A percentile compares a stretch with the other conserved stretches of the same genome.
Conservation (phyloP, 1,284 basidiomycete species). For the Heterobasidion irregulare region DNA sequence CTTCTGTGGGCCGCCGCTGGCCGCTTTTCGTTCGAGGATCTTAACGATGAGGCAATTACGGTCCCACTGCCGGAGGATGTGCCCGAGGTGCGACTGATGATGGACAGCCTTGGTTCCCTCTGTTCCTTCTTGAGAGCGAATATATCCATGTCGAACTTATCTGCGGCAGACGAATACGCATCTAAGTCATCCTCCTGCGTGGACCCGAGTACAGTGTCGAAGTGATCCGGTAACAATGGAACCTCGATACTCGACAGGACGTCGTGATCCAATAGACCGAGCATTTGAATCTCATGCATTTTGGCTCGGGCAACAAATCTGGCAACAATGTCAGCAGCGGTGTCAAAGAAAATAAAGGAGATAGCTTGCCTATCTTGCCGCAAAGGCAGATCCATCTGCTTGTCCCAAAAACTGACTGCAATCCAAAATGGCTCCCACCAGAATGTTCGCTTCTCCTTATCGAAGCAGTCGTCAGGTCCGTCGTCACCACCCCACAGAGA, state of each 20-base stretch:
- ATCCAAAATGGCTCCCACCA: constrained; percentile 90
- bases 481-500: constrained; percentile 78
- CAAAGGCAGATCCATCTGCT: constrained; percentile 81
- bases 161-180: constrained; percentile 35
- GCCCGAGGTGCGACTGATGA: constrained; percentile 29
- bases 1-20: constrained; percentile 30
- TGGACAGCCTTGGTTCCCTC: constrained; percentile 25
- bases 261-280: constrained; percentile 85
- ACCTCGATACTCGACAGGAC: constrained; percentile 81
- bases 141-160: constrained; percentile 62
- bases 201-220: constrained; percentile 12
- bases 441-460: constrained; percentile 44
- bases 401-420: constrained; percentile 75
- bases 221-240: constrained; percentile 51
- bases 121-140: constrained; percentile 37
- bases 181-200: constrained; percentile 8
- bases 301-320: constrained; percentile 87
- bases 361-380: constrained; percentile 63
- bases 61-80: constrained; percentile 27
- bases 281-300: constrained; percentile 93
- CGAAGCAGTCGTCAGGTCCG: constrained; percentile 23
- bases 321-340: neutral
- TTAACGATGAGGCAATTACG: constrained; percentile 21
- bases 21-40: constrained; percentile 29
- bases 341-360: neutral